Evolutionary conservation across 768 basidiomycete genomes (phyloP).

Genomic region (Boletus tomentosulus): DNA sequence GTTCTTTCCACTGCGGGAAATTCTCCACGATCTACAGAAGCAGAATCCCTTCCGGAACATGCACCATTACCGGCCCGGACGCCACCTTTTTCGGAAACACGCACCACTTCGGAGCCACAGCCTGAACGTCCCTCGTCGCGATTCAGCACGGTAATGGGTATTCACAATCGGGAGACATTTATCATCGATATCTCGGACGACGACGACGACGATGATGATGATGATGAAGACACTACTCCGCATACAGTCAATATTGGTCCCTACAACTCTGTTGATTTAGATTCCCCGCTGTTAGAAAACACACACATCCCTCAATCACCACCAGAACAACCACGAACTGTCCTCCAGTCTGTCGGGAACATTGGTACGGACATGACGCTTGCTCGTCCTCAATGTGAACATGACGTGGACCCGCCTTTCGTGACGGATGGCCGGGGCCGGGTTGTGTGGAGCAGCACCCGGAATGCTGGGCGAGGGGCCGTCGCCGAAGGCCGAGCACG

Average conservation of each 20-base stretch:
- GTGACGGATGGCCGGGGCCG: conserved; percentile 63
- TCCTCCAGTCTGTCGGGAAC: conserved; percentile 1
- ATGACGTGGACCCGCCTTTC: conserved; percentile 46
- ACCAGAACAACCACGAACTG: not conserved
- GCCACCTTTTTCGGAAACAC: conserved; percentile 9
- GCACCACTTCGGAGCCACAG: conserved; percentile 1
- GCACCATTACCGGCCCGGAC: not conserved
- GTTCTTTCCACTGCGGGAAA: not conserved
- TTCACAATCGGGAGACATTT: conserved; percentile 23
- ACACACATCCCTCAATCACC: not conserved
- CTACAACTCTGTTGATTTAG: not conserved
- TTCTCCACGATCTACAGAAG: not conserved
- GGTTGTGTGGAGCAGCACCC: conserved; percentile 44
- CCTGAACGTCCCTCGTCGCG: conserved; percentile 14
- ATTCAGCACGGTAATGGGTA: conserved; percentile 24
- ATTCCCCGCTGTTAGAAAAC: not conserved
- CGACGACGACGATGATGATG: conserved; percentile 13
- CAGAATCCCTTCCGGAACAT: conserved; percentile 1
- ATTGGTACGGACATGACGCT: conserved; percentile 1
- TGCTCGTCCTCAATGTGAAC: conserved; percentile 25
- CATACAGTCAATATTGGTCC: not conserved
- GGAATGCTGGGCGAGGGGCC: conserved; percentile 14
- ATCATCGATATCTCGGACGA: conserved; percentile 32
- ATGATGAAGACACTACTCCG: conserved; percentile 7
- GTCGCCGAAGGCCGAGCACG: conserved; percentile 21